Conservation (phyloP, 352 stramenopile genomes). For the Pythium guiyangense region DNA sequence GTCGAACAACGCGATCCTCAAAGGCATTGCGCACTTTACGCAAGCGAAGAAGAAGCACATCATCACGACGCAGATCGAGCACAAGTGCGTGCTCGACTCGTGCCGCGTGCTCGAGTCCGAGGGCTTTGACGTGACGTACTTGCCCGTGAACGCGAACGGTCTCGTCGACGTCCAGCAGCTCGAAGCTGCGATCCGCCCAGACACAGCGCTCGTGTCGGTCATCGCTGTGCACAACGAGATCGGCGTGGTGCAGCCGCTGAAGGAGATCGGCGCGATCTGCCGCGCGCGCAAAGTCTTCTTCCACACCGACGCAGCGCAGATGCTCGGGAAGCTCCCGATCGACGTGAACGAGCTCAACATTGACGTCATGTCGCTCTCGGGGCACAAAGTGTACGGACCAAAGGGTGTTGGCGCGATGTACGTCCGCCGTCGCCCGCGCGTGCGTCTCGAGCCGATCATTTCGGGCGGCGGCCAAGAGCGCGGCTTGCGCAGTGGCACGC, state of each 20-base stretch:
- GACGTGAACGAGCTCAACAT: constrained; percentile 99
- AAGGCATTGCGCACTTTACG: constrained; percentile 95
- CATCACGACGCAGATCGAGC: constrained; percentile 97
- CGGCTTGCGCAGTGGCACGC: constrained; percentile 91
- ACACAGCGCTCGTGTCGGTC: constrained; percentile 96
- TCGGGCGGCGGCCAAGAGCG: constrained; percentile 98
- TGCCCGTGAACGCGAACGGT: constrained; percentile 91
- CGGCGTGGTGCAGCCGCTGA: constrained; percentile 96
- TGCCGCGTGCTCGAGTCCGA: constrained; percentile 96
- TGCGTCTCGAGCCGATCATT: constrained; percentile 97
- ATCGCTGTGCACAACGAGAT: constrained; percentile 99
- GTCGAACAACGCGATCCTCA: constrained; percentile 98
- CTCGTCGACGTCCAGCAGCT: constrained; percentile 95
- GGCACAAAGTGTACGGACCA: constrained; percentile 99
- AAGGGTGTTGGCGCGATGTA: constrained; percentile 99
- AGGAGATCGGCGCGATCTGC: constrained; percentile 95
- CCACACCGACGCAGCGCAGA: constrained; percentile 98
- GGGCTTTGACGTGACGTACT: constrained; percentile 98
- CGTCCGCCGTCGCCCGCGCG: constrained; percentile 93
- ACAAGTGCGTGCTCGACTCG: constrained; percentile 98
- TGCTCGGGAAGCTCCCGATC: constrained; percentile 96
- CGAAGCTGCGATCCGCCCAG: constrained; percentile 90
- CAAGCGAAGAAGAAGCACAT: constrained; percentile 97
- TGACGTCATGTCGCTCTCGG: constrained; percentile 98
- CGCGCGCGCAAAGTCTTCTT: constrained; percentile 95